Base-by-base conservation (phyloP, 2,329 filamentous ascomycete species). In the Colletotrichum chrysophilum region DNA sequence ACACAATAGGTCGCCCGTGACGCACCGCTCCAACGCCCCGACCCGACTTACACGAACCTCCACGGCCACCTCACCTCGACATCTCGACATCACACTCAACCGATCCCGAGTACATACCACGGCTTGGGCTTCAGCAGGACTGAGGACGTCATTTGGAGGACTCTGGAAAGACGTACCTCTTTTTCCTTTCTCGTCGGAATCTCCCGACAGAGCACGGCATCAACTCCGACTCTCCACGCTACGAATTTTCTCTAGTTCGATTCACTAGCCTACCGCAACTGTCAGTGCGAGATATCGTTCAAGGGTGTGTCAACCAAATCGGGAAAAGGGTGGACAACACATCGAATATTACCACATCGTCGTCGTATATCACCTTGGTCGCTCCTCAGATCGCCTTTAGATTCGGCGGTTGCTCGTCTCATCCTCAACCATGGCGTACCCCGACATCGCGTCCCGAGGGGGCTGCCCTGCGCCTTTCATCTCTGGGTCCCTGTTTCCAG, bases 381-480 rank as follows among this genome's bases (percentile, higher is more conserved):
- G 28, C 36, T 58, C n/a, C n/a, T 12, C 38, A 48, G 24, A 43
- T n/a, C 24, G 5, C 21, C 9, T 30, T 3, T 21, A 32, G 8
- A 43, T 12, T 8, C 36, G 26, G 60, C 66, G 21, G 32, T 21
- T 48, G 43, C 65, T 12, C 8, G 16, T 34, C 36, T 24, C 18
- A 14, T 21, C 18, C 16, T 21, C 56, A 34, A 56, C n/a, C 43
- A 77, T 76, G 75, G 62, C 61, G 8, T 24, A 48, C 34, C 71
- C 65, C 65, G 24, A 34, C 14, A 55, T 43, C 28, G 21, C 68
- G 3, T 58, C 43, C 30, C 52, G 48, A 32, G 56, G 55, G 16
- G 48, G 14, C 18, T 97, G 95, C 83, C 90, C 91, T 18, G 78
- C 88, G 67, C 95, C 95, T 7, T 96, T 97, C 81, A 88, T 93